Evolutionary conservation across 257 asterid species (phyloP).

Genomic region (Solanum clarkiae): DNA sequence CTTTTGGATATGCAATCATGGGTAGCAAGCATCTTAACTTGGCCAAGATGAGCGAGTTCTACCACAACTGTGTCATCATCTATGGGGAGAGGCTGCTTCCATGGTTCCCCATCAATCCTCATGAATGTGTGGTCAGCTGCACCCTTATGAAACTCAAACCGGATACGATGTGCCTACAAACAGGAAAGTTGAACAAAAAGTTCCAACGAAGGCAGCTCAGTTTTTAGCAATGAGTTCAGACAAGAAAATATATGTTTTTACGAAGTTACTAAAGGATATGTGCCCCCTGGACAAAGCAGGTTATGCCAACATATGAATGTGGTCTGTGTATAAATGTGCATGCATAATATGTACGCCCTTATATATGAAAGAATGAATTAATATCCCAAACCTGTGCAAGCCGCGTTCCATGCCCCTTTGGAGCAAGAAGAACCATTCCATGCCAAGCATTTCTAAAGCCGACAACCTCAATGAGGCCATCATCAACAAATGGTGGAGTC

Average conservation of each 20-base stretch:
- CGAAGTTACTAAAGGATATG: neutral
- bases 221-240: neutral
- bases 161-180: conserved; percentile 45
- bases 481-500: conserved; percentile 75
- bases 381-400: conserved; percentile 63
- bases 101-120: conserved; percentile 93
- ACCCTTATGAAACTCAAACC: conserved; percentile 68
- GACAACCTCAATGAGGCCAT: conserved; percentile 69
- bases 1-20: conserved; percentile 53
- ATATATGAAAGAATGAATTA: neutral
- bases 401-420: conserved; percentile 89
- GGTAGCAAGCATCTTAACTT: conserved; percentile 87
- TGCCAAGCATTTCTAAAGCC: conserved; percentile 95
- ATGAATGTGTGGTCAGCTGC: conserved; percentile 60
- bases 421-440: conserved; percentile 63
- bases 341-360: neutral
- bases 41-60: conserved; percentile 59
- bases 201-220: neutral
- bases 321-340: neutral
- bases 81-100: conserved; percentile 79
- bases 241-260: neutral
- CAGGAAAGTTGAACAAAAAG: neutral
- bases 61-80: conserved; percentile 60
- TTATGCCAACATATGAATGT: neutral
- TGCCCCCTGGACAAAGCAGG: neutral